Evolutionary conservation across 441 rosid species (phyloP).

Genomic region (Bruguiera hainesii): DNA sequence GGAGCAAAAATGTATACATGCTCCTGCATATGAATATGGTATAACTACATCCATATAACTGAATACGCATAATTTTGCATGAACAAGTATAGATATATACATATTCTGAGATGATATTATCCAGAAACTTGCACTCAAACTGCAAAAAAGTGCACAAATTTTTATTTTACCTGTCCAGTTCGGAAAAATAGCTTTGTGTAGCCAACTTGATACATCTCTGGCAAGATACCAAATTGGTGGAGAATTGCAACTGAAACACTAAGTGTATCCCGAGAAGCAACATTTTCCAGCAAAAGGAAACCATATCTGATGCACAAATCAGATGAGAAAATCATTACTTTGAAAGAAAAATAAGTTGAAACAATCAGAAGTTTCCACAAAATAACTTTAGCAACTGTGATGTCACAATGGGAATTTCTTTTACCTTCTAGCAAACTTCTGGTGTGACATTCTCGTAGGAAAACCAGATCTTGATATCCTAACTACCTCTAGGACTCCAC

Average conservation of each 20-base stretch:
- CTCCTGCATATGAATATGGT: too few relatives aligned
- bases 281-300: constrained; percentile 80
- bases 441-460: constrained; percentile 97
- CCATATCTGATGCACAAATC: constrained; percentile 68
- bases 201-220: constrained; percentile 99
- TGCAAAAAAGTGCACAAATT: background rate
- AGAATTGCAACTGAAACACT: constrained; percentile 97
- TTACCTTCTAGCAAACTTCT: constrained; percentile 94
- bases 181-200: constrained; percentile 96
- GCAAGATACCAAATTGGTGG: constrained; percentile 93
- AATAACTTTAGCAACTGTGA: constrained; percentile 9
- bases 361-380: background rate
- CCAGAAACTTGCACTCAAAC: too few relatives aligned
- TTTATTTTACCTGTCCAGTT: constrained; percentile 76
- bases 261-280: constrained; percentile 84
- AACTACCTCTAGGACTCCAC: constrained; percentile 98
- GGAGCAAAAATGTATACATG: too few relatives aligned
- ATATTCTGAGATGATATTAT: background rate
- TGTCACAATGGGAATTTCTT: constrained; percentile 6
- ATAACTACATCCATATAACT: too few relatives aligned
- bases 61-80: too few relatives aligned
- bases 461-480: constrained; percentile 97
- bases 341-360: background rate
- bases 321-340: constrained; percentile 17
- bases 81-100: background rate